These are phyloP conservation scores for Mycena vulgaris DNA, from an alignment of 768 basidiomycete species.

Conservation along the genomic window DNA sequence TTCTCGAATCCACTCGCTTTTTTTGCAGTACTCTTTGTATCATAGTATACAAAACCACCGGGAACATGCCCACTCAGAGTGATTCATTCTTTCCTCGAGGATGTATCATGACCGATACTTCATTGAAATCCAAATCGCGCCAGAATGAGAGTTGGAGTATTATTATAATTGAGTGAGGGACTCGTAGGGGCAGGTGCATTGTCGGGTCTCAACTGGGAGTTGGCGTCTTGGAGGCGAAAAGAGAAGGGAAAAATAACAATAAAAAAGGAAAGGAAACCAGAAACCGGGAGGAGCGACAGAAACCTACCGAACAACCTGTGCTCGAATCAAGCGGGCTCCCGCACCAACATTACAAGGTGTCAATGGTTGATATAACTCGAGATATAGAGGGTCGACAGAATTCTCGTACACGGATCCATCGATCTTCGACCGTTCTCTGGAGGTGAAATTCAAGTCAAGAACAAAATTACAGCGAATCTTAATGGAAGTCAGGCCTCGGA, in stretches of 20 bases:
- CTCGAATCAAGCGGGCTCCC: constrained; percentile 1
- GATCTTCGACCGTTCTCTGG: background rate
- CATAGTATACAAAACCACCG: too few relatives aligned
- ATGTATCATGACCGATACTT: constrained; percentile 12
- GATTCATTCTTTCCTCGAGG: constrained; percentile 3
- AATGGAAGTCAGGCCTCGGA: background rate
- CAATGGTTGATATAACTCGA: background rate
- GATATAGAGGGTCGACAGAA: background rate
- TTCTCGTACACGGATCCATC: background rate
- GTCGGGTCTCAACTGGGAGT: background rate
- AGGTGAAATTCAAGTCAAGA: background rate
- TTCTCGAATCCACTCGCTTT: too few relatives aligned
- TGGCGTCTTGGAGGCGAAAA: too few relatives aligned
- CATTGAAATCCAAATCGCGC: background rate
- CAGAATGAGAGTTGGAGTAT: background rate
- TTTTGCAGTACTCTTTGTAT: too few relatives aligned
- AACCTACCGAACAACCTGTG: constrained; percentile 12
- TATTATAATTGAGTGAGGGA: constrained; percentile 7
- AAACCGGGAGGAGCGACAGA: background rate
- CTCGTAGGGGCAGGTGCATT: background rate
- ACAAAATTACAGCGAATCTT: background rate
- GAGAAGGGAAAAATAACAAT: too few relatives aligned
- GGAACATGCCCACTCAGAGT: background rate
- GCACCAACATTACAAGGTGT: background rate
- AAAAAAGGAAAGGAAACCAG: too few relatives aligned